phyloP scores from a whole-genome alignment of 208 protist species.

The Crithidia mellificae region DNA sequence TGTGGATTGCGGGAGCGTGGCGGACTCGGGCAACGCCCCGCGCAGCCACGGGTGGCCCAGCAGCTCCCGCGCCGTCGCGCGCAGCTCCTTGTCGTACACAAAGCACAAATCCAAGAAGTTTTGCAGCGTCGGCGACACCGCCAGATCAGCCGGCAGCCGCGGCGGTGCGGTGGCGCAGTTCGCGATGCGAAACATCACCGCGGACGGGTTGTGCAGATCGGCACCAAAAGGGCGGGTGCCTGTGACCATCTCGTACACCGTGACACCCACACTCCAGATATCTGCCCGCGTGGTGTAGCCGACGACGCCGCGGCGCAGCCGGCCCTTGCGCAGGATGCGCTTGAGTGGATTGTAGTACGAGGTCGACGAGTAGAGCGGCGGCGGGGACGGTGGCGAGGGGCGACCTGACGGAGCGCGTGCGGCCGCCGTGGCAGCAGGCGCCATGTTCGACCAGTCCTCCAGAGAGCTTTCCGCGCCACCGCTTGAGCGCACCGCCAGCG shows the following conservation, averaged over 20 bases:
- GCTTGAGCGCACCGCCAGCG: no score
- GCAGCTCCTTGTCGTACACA: conserved; percentile 63
- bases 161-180: conserved; percentile 50
- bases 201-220: conserved; percentile 56
- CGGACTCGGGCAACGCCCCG: not conserved
- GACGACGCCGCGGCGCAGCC: conserved; percentile 9
- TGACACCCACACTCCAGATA: conserved; percentile 87
- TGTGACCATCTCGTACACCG: conserved; percentile 85
- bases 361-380: conserved; percentile 22
- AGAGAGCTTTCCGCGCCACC: conserved; percentile 4
- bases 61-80: conserved; percentile 64
- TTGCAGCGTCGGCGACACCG: conserved; percentile 51
- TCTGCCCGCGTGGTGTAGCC: conserved; percentile 82
- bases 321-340: conserved; percentile 29
- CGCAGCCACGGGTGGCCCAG: conserved; percentile 71
- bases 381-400: no score
- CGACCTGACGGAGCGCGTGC: not conserved
- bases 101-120: conserved; percentile 79
- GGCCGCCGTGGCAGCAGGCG: not conserved
- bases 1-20: no score
- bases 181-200: conserved; percentile 73
- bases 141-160: conserved; percentile 40
- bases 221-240: conserved; percentile 73
- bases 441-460: conserved; percentile 16
- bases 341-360: conserved; percentile 45